A percentile compares a stretch with the other conserved stretches of the same genome.
Evolutionary conservation across 352 stramenopile genomes (phyloP).

Genomic region (Aphanomyces euteiches): DNA sequence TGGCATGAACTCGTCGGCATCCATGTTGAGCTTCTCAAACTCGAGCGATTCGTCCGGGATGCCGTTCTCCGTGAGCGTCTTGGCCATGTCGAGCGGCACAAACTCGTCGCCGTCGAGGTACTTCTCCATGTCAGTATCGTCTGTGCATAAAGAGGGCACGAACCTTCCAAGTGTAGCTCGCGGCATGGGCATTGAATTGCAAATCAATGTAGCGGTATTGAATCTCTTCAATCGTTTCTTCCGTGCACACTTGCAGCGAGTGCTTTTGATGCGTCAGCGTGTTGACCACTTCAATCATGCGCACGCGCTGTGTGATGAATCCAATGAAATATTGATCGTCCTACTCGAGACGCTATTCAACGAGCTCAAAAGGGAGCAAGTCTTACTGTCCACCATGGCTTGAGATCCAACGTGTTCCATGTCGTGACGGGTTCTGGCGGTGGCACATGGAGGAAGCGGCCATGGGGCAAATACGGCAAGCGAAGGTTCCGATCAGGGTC

Average conservation of each 20-base stretch:
- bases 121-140: constrained; percentile 5
- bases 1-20: constrained; percentile 84
- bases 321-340: constrained; percentile 72
- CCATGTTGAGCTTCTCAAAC: constrained; percentile 83
- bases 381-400: constrained; percentile 79
- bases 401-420: constrained; percentile 68
- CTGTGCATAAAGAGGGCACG: background rate
- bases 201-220: constrained; percentile 71
- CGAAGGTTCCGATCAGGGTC: constrained; percentile 69
- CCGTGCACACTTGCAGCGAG: constrained; percentile 75
- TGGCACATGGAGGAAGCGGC: constrained; percentile 82
- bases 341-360: background rate
- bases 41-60: constrained; percentile 74
- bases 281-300: constrained; percentile 87
- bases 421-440: constrained; percentile 66
- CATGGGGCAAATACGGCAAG: constrained; percentile 80
- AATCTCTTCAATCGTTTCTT: constrained; percentile 88
- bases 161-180: constrained; percentile 91
- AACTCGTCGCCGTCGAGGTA: constrained; percentile 81
- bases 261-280: constrained; percentile 85
- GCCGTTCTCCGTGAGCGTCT: constrained; percentile 85
- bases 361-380: background rate
- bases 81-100: constrained; percentile 82
- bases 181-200: constrained; percentile 81
- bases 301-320: constrained; percentile 59